Base-by-base conservation (phyloP, 352 stramenopile species). In the Pythium pyrilobum region DNA sequence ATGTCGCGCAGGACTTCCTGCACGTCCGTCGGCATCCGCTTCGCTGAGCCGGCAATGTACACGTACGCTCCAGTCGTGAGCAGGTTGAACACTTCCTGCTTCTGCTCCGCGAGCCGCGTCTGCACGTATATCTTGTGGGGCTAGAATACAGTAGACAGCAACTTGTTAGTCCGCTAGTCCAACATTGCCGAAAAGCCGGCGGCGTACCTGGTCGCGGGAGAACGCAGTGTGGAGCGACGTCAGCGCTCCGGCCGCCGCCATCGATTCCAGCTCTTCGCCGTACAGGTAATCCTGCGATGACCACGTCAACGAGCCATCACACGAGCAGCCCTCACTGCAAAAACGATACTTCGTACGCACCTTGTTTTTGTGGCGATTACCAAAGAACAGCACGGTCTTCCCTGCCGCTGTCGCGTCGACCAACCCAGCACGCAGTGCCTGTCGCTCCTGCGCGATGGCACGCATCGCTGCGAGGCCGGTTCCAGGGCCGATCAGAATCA, bases 111-210 rank as follows among this genome's bases (percentile, higher is more conserved):
- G 18, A 98, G 73, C 11, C 74, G 74, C 15, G 82, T 90, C 69
- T 96, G 87, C 23, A 98, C 91, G 64, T 98, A 98, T 7, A 97
- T 77, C 65, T 97, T 97, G 50, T 89, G 62, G 25, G 70, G 63
- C 75, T 89, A 28, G 23, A 41, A 36, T 44, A 37, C n/a, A 27
- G 27, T 9, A 33, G 25, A 23, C 4, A 55, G 15, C 3, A 32
- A 28, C 18, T 24, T n/a, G 18, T 51, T n/a, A 40, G 29, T 40
- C 18, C 5, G 20, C 39, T 4, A 27, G 4, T 20, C 11, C 39
- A n/a, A n/a, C n/a, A n/a, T n/a, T n/a, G n/a, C n/a, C n/a, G n/a
- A n/a, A n/a, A n/a, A n/a, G n/a, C n/a, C n/a, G n/a, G n/a, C n/a
- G n/a, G 5, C 40, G 24, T 60, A 88, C 77, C 64, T 94, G 79